Conservation (phyloP, 306 rosid genomes). For the Citrullus colocynthis region DNA sequence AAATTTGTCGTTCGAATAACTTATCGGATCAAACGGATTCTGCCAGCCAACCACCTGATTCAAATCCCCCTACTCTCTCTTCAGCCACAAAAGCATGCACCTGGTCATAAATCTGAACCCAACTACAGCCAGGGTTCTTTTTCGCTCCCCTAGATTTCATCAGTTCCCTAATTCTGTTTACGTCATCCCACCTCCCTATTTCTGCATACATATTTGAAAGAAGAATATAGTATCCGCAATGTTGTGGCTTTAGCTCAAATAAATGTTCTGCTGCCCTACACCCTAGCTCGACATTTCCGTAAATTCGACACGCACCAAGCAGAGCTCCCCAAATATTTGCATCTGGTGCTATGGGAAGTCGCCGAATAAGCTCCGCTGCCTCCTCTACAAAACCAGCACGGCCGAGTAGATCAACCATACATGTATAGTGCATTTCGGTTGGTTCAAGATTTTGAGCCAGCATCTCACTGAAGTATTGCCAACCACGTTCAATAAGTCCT, state of each 20-base stretch:
- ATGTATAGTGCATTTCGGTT: constrained; percentile 65
- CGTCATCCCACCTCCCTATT: constrained; percentile 87
- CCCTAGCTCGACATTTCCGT: constrained; percentile 61
- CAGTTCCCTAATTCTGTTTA: constrained; percentile 55
- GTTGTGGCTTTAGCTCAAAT: constrained; percentile 55
- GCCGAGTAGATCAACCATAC: constrained; percentile 85
- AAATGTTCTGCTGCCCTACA: constrained; percentile 72
- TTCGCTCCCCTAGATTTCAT: constrained; percentile 66
- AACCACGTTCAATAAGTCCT: constrained; percentile 60
- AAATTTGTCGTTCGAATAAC: background rate
- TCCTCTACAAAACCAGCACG: constrained; percentile 72
- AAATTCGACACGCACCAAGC: constrained; percentile 77
- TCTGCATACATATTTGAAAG: constrained; percentile 90
- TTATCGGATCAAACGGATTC: constrained; percentile 14
- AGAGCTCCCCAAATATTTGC: constrained; percentile 82
- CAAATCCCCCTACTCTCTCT: constrained; percentile 37
- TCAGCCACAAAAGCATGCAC: constrained; percentile 54
- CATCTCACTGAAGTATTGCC: constrained; percentile 49
- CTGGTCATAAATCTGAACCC: constrained; percentile 55
- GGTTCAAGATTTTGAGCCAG: constrained; percentile 39
- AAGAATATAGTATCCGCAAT: constrained; percentile 71
- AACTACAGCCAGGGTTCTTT: constrained; percentile 70
- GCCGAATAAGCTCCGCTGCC: constrained; percentile 50
- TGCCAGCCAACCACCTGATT: constrained; percentile 26
- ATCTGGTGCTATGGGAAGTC: constrained; percentile 47